A percentile compares a stretch with the other conserved stretches of the same genome.
Evolutionary conservation across 2,329 filamentous ascomycete species (phyloP).

Genomic region (Calonectria crousiana): DNA sequence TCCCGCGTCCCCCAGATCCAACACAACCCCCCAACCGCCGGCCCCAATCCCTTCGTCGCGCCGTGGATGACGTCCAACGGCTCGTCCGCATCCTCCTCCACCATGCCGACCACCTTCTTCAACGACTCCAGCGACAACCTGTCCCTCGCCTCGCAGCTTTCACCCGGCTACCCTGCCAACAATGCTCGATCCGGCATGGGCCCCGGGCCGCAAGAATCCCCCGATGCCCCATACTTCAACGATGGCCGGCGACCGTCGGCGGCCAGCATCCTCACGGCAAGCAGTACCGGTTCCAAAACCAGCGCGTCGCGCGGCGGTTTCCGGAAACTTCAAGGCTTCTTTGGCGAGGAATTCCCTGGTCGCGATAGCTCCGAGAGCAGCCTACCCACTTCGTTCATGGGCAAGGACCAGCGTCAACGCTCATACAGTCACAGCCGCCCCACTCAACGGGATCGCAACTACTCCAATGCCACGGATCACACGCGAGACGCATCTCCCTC

Average conservation of each 20-base stretch:
- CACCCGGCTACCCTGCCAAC: conserved; percentile 73
- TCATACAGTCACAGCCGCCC: conserved; percentile 71
- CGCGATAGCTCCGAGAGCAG: conserved; percentile 81
- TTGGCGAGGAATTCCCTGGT: conserved; percentile 87
- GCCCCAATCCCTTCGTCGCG: conserved; percentile 65
- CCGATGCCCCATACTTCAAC: conserved; percentile 70
- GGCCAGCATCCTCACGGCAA: conserved; percentile 83
- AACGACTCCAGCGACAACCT: conserved; percentile 82
- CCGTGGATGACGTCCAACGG: conserved; percentile 68
- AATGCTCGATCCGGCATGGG: conserved; percentile 46
- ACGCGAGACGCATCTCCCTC: conserved; percentile 81
- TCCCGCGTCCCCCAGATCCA: conserved; percentile 72
- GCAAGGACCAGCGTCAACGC: conserved; percentile 72
- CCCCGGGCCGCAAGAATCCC: conserved; percentile 68
- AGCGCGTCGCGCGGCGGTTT: conserved; percentile 78
- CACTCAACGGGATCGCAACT: conserved; percentile 79
- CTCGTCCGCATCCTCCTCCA: conserved; percentile 51
- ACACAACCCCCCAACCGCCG: conserved; percentile 62
- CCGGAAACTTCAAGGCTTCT: conserved; percentile 90
- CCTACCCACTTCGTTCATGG: conserved; percentile 61
- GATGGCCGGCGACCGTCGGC: conserved; percentile 88
- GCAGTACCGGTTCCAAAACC: conserved; percentile 84
- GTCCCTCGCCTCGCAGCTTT: conserved; percentile 73
- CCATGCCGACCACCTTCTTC: conserved; percentile 72
- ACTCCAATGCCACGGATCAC: conserved; percentile 81